Evolutionary conservation across 371 early-diverging fungal genomes (phyloP), one percentile per base, ranked within the genome.

Genomic region (Circinella umbellata): DNA sequence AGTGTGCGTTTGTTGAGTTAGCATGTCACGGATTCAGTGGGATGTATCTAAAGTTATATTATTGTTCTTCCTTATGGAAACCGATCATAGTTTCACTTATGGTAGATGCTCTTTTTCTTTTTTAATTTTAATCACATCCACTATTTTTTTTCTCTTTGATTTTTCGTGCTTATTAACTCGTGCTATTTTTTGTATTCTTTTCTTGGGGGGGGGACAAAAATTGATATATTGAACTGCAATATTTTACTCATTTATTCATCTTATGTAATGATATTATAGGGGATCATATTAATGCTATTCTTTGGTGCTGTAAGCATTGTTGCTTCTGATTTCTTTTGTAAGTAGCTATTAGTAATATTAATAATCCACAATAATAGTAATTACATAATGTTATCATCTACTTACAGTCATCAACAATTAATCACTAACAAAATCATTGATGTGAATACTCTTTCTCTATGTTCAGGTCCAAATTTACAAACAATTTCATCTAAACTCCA

Each of bases 261-360:
- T 66, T 14, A 63, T 42, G n/a, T 48, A 39, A 5, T 57, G 54
- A 67, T 51, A 60, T 13, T 62, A 13, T 69, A 85, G 88, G 72
- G 69, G 42, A 17, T 71, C 15, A 76, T 78, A 67, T 66, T 88
- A 42, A 18, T 86, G 3, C 75, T 88, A 38, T 62, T 90, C 7
- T 91, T 91, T 77, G 86, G 87, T 7, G 87, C 90, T 34, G 80
- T 90, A 14, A 87, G 91, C 9, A 83, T 89, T 4, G 88, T 89
- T 0, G 91, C 91, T 14, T 89, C 90, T 14, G 91, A 91, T 68
- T 91, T 90, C 61, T 91, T 91, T 68, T 90, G 91, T 86, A 84
- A 81, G 81, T 64, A 27, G 63, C 20, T 48, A 11, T 47, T 47
- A 11, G 47, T 47, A 15, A 9, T 47, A 47, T 15, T 47, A 27